These are phyloP conservation scores for Schwanniomyces polymorphus DNA, from an alignment of 805 yeast genomes.

Conservation along the genomic window DNA sequence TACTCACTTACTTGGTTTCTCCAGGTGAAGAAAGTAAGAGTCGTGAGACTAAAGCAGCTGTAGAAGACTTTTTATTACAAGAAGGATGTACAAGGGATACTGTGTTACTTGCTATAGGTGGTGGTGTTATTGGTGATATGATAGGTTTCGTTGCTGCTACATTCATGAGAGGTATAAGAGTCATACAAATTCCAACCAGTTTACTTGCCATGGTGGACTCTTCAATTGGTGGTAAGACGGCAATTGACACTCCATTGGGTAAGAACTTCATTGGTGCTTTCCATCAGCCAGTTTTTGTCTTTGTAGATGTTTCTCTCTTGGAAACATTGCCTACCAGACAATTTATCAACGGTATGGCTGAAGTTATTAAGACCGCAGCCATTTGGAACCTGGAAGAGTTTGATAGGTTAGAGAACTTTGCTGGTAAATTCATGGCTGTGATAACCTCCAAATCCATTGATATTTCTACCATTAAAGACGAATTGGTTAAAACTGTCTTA, in stretches of 20 bases:
- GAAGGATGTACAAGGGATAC: conserved; percentile 96
- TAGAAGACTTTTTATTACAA: conserved; percentile 82
- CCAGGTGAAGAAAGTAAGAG: conserved; percentile 95
- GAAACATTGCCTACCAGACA: conserved; percentile 90
- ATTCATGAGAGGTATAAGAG: conserved; percentile 96
- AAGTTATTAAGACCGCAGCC: conserved; percentile 96
- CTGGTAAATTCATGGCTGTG: conserved; percentile 67
- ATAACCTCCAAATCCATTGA: conserved; percentile 49
- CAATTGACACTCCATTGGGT: conserved; percentile 94
- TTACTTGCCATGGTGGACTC: conserved; percentile 96
- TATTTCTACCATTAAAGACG: conserved; percentile 66
- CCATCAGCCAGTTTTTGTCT: conserved; percentile 91
- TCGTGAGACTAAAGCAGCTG: conserved; percentile 84
- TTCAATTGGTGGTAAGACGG: conserved; percentile 97
- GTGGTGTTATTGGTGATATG: conserved; percentile 99
- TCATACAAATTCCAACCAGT: conserved; percentile 92
- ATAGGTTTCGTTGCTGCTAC: conserved; percentile 99
- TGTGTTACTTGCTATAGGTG: conserved; percentile 91
- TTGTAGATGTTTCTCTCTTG: conserved; percentile 84
- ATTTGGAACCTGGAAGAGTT: conserved; percentile 94
- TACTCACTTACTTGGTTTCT: conserved; percentile 71
- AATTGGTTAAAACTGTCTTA: conserved; percentile 72
- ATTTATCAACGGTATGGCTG: conserved; percentile 97
- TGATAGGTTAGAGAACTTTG: conserved; percentile 75
- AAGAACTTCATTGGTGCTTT: conserved; percentile 96